Percentiles rank a stretch among this genome's conserved stretches.
Evolutionary conservation across 2,329 filamentous ascomycete species (phyloP).

Genomic region (Penicillium italicum): DNA sequence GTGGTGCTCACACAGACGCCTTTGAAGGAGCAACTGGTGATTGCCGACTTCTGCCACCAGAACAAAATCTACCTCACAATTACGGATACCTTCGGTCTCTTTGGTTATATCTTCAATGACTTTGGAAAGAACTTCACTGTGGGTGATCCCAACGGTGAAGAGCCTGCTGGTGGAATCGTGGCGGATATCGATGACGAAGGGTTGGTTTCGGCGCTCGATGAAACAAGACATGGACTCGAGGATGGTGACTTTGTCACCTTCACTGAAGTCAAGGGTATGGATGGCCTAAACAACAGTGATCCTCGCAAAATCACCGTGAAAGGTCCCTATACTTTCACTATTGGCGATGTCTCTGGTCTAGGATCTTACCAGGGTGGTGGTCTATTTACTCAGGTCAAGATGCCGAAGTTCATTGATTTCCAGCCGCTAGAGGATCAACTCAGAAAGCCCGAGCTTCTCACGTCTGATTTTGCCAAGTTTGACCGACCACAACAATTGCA

Average conservation of each 20-base stretch:
- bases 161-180: slow-evolving; percentile 80
- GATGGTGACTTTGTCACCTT: slow-evolving; percentile 97
- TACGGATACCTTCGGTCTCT: slow-evolving; percentile 86
- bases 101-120: slow-evolving; percentile 94
- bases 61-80: slow-evolving; percentile 90
- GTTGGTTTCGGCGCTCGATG: slow-evolving; percentile 86
- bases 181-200: slow-evolving; percentile 87
- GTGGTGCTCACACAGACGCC: slow-evolving; percentile 85
- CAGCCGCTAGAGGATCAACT: slow-evolving; percentile 73
- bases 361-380: slow-evolving; percentile 86
- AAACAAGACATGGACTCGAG: slow-evolving; percentile 90
- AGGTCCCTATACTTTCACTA: slow-evolving; percentile 95
- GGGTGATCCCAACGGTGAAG: slow-evolving; percentile 86
- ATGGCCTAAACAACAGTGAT: slow-evolving; percentile 74
- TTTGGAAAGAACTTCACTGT: slow-evolving; percentile 93
- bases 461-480: slow-evolving; percentile 97
- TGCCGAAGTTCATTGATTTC: slow-evolving; percentile 92
- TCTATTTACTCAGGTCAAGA: slow-evolving; percentile 94
- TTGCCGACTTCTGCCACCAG: slow-evolving; percentile 89
- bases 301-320: slow-evolving; percentile 91
- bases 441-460: slow-evolving; percentile 81
- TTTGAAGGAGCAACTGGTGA: slow-evolving; percentile 72
- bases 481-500: slow-evolving; percentile 91
- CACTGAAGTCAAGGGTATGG: slow-evolving; percentile 88
- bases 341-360: slow-evolving; percentile 83